Conservation (phyloP, 1,284 basidiomycete genomes). For the Rhodotorula sp. region DNA sequence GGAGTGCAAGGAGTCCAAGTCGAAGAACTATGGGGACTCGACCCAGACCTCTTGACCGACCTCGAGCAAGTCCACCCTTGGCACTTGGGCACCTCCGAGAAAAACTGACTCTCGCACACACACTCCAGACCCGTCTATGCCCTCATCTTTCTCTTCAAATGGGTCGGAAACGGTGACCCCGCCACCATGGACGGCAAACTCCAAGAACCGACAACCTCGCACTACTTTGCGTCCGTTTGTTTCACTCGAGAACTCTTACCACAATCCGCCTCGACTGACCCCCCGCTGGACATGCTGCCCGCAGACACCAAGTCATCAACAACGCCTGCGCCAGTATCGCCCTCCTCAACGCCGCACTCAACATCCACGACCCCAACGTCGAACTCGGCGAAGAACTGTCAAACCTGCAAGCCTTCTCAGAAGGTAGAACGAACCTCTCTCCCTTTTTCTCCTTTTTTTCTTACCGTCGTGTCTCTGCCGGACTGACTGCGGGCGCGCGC, state of each 20-base stretch:
- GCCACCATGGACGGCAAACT: slow-evolving; percentile 48
- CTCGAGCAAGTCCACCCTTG: too few species aligned
- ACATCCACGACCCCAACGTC: slow-evolving; percentile 61
- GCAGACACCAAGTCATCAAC: slow-evolving; percentile 65
- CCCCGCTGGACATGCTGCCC: too few species aligned
- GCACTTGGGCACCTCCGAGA: too few species aligned
- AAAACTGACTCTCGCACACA: too few species aligned
- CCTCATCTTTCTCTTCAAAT: slow-evolving; percentile 91
- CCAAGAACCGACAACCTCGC: slow-evolving; percentile 16
- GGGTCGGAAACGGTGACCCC: slow-evolving; percentile 50
- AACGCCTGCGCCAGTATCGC: slow-evolving; percentile 80
- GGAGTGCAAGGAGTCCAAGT: slow-evolving; percentile 55
- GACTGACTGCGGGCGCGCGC: neutral
- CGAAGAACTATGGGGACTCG: slow-evolving; percentile 72
- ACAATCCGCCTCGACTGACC: neutral
- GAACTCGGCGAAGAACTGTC: slow-evolving; percentile 66
- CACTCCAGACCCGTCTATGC: slow-evolving; percentile 65
- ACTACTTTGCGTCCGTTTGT: slow-evolving; percentile 40
- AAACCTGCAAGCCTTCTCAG: slow-evolving; percentile 72
- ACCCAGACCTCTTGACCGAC: slow-evolving; percentile 64
- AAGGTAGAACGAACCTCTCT: slow-evolving; percentile 53
- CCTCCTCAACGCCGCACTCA: slow-evolving; percentile 87
- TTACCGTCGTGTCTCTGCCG: neutral
- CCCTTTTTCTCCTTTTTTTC: neutral
- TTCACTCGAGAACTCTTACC: neutral